Conservation (phyloP, 2,329 filamentous ascomycete genomes). For the Diplodia corticola region DNA sequence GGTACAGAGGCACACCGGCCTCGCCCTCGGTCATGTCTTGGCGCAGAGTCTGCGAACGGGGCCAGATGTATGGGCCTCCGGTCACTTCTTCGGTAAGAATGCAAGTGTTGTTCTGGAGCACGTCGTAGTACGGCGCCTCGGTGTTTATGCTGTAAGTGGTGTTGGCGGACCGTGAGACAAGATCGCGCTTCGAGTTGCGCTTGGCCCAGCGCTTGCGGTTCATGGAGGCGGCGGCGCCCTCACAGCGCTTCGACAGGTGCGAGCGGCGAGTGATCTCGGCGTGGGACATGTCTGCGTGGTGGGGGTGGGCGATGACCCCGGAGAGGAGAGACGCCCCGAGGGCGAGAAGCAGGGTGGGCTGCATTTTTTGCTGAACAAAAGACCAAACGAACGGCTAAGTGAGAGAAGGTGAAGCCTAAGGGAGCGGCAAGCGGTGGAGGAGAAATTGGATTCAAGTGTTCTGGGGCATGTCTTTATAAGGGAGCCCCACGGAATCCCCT, state of each 20-base stretch:
- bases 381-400: slow-evolving; percentile 7
- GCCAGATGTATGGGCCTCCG: slow-evolving; percentile 32
- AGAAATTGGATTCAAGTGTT: not conserved
- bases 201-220: slow-evolving; percentile 22
- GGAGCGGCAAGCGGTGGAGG: not conserved
- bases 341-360: slow-evolving; percentile 5
- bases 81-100: slow-evolving; percentile 33
- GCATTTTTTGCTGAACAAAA: not conserved
- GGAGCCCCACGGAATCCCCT: not conserved
- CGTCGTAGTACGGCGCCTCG: slow-evolving; percentile 24
- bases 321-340: slow-evolving; percentile 7
- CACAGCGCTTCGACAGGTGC: slow-evolving; percentile 9
- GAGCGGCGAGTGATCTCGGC: slow-evolving; percentile 7
- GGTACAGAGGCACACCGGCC: slow-evolving; percentile 41
- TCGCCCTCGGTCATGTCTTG: slow-evolving; percentile 41
- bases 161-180: slow-evolving; percentile 16
- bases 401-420: not conserved
- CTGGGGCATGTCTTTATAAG: not conserved
- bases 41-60: slow-evolving; percentile 28
- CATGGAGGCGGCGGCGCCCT: slow-evolving; percentile 18
- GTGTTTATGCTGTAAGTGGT: slow-evolving; percentile 20
- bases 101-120: slow-evolving; percentile 27
- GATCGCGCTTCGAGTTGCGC: slow-evolving; percentile 21
- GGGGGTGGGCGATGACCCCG: slow-evolving; percentile 7
- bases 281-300: not conserved